Percentiles rank a stretch among this genome's conserved stretches.
Evolutionary conservation across 305 asterid genomes (phyloP).

Genomic region (Fraxinus dipetala): DNA sequence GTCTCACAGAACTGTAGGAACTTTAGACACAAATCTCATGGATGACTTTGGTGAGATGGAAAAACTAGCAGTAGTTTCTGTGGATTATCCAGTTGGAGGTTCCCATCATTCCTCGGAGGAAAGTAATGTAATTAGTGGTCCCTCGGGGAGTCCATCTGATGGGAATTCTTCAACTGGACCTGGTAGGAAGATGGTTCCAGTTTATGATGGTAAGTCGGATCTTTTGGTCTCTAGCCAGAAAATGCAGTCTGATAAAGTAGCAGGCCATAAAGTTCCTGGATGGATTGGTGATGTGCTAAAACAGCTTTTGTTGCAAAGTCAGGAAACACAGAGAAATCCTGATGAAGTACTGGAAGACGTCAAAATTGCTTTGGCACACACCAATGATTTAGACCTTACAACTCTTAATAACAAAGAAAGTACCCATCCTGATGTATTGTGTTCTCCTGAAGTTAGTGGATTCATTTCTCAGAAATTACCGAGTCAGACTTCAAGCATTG

Average conservation of each 20-base stretch:
- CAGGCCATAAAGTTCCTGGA: constrained; percentile 16
- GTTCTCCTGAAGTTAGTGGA: constrained; percentile 26
- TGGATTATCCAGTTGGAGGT: constrained; percentile 35
- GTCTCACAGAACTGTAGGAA: constrained; percentile 41
- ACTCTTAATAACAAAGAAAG: constrained; percentile 14
- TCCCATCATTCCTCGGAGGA: constrained; percentile 35
- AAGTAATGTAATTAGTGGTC: constrained; percentile 26
- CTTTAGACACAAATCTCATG: constrained; percentile 75
- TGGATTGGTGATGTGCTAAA: constrained; percentile 36
- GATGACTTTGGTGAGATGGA: constrained; percentile 96
- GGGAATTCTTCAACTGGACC: constrained; percentile 22
- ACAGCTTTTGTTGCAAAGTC: constrained; percentile 41
- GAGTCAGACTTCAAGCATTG: constrained; percentile 22
- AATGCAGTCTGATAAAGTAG: constrained; percentile 16
- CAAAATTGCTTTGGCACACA: constrained; percentile 37
- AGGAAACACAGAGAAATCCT: constrained; percentile 37
- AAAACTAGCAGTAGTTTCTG: constrained; percentile 55
- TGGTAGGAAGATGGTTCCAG: constrained; percentile 19
- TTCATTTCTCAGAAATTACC: constrained; percentile 23
- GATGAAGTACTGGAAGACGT: constrained; percentile 44
- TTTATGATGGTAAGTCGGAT: constrained; percentile 22
- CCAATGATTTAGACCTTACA: constrained; percentile 9
- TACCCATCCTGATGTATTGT: constrained; percentile 19
- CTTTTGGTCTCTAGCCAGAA: constrained; percentile 25
- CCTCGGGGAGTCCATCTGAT: constrained; percentile 28